These are phyloP conservation scores for Aspergillus novoparasiticus DNA, from an alignment of 2,329 filamentous ascomycete species.

Conservation along the genomic window DNA sequence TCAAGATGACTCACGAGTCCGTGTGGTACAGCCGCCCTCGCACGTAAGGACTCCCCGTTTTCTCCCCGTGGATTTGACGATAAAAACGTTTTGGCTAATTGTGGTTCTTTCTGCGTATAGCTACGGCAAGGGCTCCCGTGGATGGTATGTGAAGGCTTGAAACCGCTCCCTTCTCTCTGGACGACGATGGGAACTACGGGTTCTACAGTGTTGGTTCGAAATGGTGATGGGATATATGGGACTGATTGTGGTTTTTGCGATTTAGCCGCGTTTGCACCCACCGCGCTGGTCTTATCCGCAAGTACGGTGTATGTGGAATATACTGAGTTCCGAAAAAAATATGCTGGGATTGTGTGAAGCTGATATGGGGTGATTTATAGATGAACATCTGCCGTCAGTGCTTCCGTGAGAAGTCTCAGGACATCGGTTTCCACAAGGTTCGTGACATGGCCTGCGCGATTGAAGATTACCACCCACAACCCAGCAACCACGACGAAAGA, in stretches of 20 bases:
- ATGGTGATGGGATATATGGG: not conserved
- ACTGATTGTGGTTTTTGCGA: slow-evolving; percentile 28
- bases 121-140: slow-evolving; percentile 87
- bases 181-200: slow-evolving; percentile 1
- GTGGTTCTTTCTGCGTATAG: slow-evolving; percentile 22
- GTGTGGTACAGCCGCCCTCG: slow-evolving; percentile 99
- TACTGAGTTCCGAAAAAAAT: not conserved
- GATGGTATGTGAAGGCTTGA: slow-evolving; percentile 69
- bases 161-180: slow-evolving; percentile 2
- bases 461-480: not conserved
- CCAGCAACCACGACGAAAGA: not conserved
- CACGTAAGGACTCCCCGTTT: slow-evolving; percentile 59
- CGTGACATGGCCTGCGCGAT: slow-evolving; percentile 20
- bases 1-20: slow-evolving; percentile 85
- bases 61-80: not conserved
- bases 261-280: slow-evolving; percentile 82
- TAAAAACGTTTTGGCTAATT: slow-evolving; percentile 23
- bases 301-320: slow-evolving; percentile 70
- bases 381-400: slow-evolving; percentile 66
- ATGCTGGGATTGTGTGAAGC: slow-evolving; percentile 11
- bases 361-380: slow-evolving; percentile 27
- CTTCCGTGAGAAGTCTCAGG: slow-evolving; percentile 69
- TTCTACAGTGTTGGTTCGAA: not conserved
- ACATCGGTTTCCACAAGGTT: slow-evolving; percentile 72
- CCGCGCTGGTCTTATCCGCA: slow-evolving; percentile 98